Evolutionary conservation across 2,329 filamentous ascomycete species (phyloP).

Genomic region (Ophiostoma angusticollis): DNA sequence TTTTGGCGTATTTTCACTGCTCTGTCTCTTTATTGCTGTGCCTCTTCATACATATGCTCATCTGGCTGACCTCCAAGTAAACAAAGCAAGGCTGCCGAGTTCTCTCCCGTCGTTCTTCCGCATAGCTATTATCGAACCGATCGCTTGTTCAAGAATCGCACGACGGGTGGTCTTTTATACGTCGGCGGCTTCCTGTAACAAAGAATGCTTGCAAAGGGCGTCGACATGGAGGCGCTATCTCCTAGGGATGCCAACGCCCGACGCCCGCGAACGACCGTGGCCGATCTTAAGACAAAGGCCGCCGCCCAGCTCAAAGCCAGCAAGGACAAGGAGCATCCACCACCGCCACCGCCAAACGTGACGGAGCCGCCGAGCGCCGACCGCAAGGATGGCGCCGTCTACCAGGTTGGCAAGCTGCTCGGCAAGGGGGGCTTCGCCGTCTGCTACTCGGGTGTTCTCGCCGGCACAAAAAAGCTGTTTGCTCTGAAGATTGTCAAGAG

Average conservation of each 20-base stretch:
- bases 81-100: no score
- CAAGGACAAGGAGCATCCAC: conserved; percentile 55
- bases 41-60: neutral
- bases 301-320: conserved; percentile 39
- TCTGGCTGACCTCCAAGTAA: no score
- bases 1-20: neutral
- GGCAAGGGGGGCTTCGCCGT: conserved; percentile 77
- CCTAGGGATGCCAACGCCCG: conserved; percentile 52
- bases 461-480: conserved; percentile 53
- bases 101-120: no score
- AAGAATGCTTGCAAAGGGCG: conserved; percentile 35
- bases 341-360: conserved; percentile 48
- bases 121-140: no score
- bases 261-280: conserved; percentile 29
- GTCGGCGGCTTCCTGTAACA: conserved; percentile 1
- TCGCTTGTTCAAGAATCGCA: no score
- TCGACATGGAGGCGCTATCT: conserved; percentile 51
- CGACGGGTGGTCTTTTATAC: neutral
- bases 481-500: conserved; percentile 77
- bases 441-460: conserved; percentile 59
- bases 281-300: conserved; percentile 41
- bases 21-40: neutral
- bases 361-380: conserved; percentile 54
- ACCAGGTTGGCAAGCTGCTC: conserved; percentile 60
- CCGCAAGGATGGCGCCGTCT: conserved; percentile 56